phyloP scores from a whole-genome alignment of 768 basidiomycete genomes.

The Psilocybe cyanescens region DNA sequence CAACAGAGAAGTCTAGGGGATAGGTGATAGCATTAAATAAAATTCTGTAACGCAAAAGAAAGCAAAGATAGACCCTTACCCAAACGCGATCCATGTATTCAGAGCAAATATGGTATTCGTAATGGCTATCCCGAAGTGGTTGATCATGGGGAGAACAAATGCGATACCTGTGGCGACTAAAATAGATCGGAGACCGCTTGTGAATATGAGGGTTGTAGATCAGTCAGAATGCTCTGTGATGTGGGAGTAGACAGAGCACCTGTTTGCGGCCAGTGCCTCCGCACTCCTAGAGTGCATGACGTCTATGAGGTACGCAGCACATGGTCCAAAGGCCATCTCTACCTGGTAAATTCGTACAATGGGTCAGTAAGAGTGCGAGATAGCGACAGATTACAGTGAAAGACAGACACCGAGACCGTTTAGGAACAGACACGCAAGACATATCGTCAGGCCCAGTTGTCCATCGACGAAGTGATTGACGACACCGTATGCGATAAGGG shows the following conservation, averaged over 20 bases:
- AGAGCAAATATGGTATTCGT: conserved; percentile 51
- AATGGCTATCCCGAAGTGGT: conserved; percentile 50
- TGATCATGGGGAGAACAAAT: conserved; percentile 55
- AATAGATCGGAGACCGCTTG: conserved; percentile 52
- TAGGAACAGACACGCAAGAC: conserved; percentile 59
- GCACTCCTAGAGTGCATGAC: conserved; percentile 63
- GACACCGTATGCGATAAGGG: conserved; percentile 52
- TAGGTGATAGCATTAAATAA: neutral
- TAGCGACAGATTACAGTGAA: neutral
- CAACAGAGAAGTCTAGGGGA: conserved; percentile 49
- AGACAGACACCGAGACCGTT: conserved; percentile 63
- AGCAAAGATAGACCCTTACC: conserved; percentile 39
- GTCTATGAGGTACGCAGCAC: conserved; percentile 62
- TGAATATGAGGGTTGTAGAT: neutral
- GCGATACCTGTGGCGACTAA: conserved; percentile 47
- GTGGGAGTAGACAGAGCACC: conserved; percentile 32
- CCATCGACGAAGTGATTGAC: conserved; percentile 55
- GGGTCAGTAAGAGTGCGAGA: neutral
- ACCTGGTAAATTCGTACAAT: conserved; percentile 38
- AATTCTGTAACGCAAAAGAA: neutral
- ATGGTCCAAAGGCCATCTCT: conserved; percentile 58
- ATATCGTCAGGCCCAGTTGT: conserved; percentile 49
- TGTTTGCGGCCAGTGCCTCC: conserved; percentile 60
- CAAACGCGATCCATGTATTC: conserved; percentile 50
- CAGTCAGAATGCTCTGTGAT: neutral